Conservation (phyloP, 2,329 filamentous ascomycete genomes). For the Fusarium nelsonii region DNA sequence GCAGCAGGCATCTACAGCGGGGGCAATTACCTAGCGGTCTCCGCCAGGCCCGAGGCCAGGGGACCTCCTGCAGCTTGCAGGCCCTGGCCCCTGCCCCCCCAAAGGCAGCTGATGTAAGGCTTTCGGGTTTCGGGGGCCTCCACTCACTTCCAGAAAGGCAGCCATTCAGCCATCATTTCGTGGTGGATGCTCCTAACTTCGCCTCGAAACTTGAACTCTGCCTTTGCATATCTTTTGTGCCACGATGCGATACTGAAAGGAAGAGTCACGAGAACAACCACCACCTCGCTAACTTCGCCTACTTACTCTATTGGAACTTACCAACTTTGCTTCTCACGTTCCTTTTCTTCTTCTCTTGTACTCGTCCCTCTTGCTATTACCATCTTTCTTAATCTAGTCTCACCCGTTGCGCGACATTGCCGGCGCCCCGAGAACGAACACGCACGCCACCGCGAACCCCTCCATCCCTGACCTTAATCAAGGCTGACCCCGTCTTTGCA, state of each 20-base stretch:
- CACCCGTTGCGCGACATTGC: slow-evolving; percentile 47
- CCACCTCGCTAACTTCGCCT: slow-evolving; percentile 1
- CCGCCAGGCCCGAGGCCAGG: slow-evolving; percentile 18
- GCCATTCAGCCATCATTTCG: slow-evolving; percentile 31
- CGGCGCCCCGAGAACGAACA: slow-evolving; percentile 42
- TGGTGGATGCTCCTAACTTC: slow-evolving; percentile 31
- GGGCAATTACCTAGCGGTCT: slow-evolving; percentile 23
- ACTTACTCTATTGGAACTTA: slow-evolving; percentile 23
- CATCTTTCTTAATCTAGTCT: slow-evolving; percentile 39
- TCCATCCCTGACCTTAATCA: slow-evolving; percentile 45
- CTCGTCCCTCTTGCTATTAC: slow-evolving; percentile 34
- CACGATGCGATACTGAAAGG: slow-evolving; percentile 45
- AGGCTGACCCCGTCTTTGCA: slow-evolving; percentile 24
- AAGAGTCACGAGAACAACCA: slow-evolving; percentile 30
- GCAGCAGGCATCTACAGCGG: slow-evolving; percentile 23
- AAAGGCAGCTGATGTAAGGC: slow-evolving; percentile 42
- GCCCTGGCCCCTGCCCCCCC: slow-evolving; percentile 8
- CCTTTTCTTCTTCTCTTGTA: slow-evolving; percentile 31
- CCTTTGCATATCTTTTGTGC: slow-evolving; percentile 39
- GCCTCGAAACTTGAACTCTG: slow-evolving; percentile 42
- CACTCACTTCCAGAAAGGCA: slow-evolving; percentile 34
- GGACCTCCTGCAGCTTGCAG: slow-evolving; percentile 30
- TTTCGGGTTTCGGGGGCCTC: background rate
- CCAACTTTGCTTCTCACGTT: slow-evolving; percentile 18
- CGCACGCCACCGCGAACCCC: slow-evolving; percentile 50